Percentiles rank a stretch among this genome's conserved stretches.
phyloP scores from a whole-genome alignment of 1,139 yeast species.

The Hanseniaspora sp. region DNA sequence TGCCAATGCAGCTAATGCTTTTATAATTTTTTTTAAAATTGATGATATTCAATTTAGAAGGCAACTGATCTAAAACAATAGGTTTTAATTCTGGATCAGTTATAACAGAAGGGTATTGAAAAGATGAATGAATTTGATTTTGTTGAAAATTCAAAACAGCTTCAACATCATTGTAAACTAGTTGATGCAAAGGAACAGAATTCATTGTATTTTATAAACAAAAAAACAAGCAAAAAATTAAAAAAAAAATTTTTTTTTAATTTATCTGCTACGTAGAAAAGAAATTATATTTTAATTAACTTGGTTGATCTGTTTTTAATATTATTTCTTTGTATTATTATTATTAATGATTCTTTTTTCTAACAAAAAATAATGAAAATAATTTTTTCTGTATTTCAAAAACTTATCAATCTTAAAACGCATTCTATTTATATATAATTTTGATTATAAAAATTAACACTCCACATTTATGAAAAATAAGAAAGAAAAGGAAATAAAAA shows the following conservation, averaged over 20 bases:
- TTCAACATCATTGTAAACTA: not conserved
- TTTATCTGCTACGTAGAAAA: not conserved
- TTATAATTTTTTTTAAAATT: slow-evolving; percentile 39
- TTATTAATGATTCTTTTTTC: too few species aligned
- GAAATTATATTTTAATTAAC: not conserved
- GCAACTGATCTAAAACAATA: slow-evolving; percentile 19
- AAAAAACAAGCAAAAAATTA: too few species aligned
- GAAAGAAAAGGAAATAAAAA: too few species aligned
- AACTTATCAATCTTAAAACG: too few species aligned
- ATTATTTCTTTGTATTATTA: too few species aligned
- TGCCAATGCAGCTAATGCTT: slow-evolving; percentile 47
- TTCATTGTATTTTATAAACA: not conserved
- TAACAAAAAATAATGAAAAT: too few species aligned
- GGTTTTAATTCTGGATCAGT: slow-evolving; percentile 29
- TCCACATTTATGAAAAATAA: too few species aligned
- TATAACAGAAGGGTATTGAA: slow-evolving; percentile 24
- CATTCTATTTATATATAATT: too few species aligned
- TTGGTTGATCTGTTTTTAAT: too few species aligned
- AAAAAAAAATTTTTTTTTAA: too few species aligned
- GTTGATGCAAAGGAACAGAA: not conserved
- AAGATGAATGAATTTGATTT: not conserved
- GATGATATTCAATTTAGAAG: slow-evolving; percentile 35
- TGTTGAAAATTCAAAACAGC: not conserved
- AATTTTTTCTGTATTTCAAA: too few species aligned
- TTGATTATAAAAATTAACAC: too few species aligned